Base-by-base conservation (phyloP, 2,329 filamentous ascomycete genomes). In the Phyllosticta citriasiana region DNA sequence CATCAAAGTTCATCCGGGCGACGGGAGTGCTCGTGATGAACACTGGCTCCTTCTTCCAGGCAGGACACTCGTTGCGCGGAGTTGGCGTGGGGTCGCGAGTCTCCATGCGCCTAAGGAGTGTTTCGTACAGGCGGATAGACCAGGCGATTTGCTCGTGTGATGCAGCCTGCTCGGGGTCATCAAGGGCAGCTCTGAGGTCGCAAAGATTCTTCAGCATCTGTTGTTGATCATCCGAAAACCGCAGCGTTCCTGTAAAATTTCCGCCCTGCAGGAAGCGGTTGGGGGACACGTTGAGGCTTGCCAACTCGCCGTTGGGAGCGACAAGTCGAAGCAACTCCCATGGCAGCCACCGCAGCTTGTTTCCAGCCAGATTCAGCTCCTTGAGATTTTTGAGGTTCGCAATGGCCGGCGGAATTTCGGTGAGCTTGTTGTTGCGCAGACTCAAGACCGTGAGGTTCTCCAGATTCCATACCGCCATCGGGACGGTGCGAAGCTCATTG, bases 321-420 rank as follows among this genome's bases (percentile, higher is more conserved):
- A 88, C 71, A 2, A 89, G 75, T 25, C 80, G 72, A 0, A 89
- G 75, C 0, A 89, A 73, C 67, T 88, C 86, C 60, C 77, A 81
- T 0, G 88, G 88, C 1, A 91, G 76, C 63, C 76, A 81, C 6
- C 77, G 77, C 10, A 91, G 74, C 4, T 74, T 72, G 64, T 89
- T 90, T 59, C 86, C 81, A 0, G 85, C 82, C 8, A 91, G 66
- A 65, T 89, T 89, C 50, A 91, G 79, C 57, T 84, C 79, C 57
- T 76, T 74, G 3, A 91, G 77, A 62, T 84, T 84, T 4, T 69
- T 70, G 6, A 90, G 76, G 33, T 81, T 80, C 24, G 76, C 77
- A 56, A 90, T 83, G 3, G 79, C 77, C 0, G 83, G 76, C 1
- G 88, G 84, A 2, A 91, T 73, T 67, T 87, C 81, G 0, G 73